Conservation (phyloP, 1,139 yeast genomes). For the Hansenula anomala region DNA sequence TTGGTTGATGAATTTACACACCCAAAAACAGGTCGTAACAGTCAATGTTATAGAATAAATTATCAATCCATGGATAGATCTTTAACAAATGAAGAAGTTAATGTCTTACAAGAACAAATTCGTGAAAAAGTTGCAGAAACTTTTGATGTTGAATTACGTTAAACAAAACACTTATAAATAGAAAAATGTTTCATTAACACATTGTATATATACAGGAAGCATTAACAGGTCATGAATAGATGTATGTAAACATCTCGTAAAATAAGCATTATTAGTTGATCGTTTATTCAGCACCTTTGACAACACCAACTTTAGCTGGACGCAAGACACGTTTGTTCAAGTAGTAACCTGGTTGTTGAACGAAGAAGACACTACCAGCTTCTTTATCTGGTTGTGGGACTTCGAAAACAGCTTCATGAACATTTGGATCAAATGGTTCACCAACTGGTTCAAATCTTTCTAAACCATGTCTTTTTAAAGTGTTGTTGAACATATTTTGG, state of each 20-base stretch:
- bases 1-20: slow-evolving; percentile 79
- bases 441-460: slow-evolving; percentile 73
- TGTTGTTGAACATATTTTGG: slow-evolving; percentile 72
- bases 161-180: neutral
- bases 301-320: slow-evolving; percentile 92
- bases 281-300: slow-evolving; percentile 40
- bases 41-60: slow-evolving; percentile 85
- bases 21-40: slow-evolving; percentile 71
- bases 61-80: slow-evolving; percentile 96
- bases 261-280: neutral
- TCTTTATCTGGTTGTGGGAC: slow-evolving; percentile 79
- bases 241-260: too few relatives aligned
- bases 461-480: slow-evolving; percentile 70
- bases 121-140: slow-evolving; percentile 46
- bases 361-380: slow-evolving; percentile 84
- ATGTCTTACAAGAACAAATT: slow-evolving; percentile 61
- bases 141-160: slow-evolving; percentile 52
- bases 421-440: slow-evolving; percentile 77
- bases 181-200: neutral
- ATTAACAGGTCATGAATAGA: slow-evolving; percentile 3
- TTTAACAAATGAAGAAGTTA: slow-evolving; percentile 77
- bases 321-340: slow-evolving; percentile 80
- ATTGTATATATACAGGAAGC: slow-evolving; percentile 3
- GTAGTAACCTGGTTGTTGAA: slow-evolving; percentile 81
- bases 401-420: slow-evolving; percentile 85